These are phyloP conservation scores for Helotiales sp. DNA, from an alignment of 2,329 filamentous ascomycete species.

Conservation along the genomic window DNA sequence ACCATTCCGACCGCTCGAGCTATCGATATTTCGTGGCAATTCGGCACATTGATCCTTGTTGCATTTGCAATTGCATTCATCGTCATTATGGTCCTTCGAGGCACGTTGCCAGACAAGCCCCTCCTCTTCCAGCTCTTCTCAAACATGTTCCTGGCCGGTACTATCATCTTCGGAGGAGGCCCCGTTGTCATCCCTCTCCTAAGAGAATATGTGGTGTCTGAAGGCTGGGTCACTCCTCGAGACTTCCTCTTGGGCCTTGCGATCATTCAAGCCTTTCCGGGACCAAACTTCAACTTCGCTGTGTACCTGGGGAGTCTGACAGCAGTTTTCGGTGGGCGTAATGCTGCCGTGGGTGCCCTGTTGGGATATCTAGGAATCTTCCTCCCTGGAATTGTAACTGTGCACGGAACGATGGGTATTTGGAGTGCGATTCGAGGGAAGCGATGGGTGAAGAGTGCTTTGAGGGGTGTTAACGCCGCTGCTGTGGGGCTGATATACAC, in stretches of 20 bases:
- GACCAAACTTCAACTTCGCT: conserved; percentile 65
- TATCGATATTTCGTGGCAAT: conserved; percentile 52
- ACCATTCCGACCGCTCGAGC: conserved; percentile 30
- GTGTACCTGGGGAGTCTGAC: conserved; percentile 61
- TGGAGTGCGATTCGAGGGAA: conserved; percentile 48
- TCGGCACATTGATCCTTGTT: conserved; percentile 49
- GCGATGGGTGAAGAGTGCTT: conserved; percentile 52
- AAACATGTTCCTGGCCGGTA: conserved; percentile 76
- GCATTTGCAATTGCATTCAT: conserved; percentile 63
- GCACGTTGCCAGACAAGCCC: conserved; percentile 48
- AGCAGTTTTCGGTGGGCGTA: conserved; percentile 42
- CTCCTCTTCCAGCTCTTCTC: conserved; percentile 66
- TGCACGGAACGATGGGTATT: conserved; percentile 64
- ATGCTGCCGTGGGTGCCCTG: conserved; percentile 51
- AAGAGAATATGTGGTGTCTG: conserved; percentile 65
- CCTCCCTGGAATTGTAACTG: conserved; percentile 53
- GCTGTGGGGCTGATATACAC: conserved; percentile 68
- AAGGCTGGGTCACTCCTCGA: conserved; percentile 71
- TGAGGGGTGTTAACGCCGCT: conserved; percentile 63
- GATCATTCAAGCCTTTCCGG: conserved; percentile 72
- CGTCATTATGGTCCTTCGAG: conserved; percentile 57
- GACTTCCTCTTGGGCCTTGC: conserved; percentile 77
- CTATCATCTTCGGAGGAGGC: conserved; percentile 59
- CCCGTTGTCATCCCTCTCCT: conserved; percentile 69
- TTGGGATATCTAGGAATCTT: conserved; percentile 60